Base-by-base conservation (phyloP, 148 eudicot genomes). In the Arctostaphylos glauca region DNA sequence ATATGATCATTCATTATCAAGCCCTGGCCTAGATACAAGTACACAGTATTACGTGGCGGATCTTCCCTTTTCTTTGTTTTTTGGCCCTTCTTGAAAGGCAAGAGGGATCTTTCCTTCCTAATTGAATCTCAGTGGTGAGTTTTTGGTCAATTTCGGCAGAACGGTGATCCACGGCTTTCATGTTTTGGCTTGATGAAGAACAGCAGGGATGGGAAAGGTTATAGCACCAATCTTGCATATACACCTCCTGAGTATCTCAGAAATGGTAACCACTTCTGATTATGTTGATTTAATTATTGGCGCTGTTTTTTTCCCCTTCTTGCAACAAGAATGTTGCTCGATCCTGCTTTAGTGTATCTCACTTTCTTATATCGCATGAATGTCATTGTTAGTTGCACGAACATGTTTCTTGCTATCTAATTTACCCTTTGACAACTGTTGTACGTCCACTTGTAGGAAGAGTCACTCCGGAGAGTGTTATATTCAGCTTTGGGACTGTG, bases 141-240 rank as follows among this genome's bases (percentile, higher is more conserved):
- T 66, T 70, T 49, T 64, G 50, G n/a, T 72, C 54, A 46, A 9
- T 77, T 84, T 83, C 91, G 80, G 81, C 90, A 95, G 98, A 92
- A 88, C 85, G 98, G 98, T 19, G 98, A 93, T 89, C 98, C 98
- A 54, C 92, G 97, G 81, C 94, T 95, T 84, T 95, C 98, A 19
- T 95, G 98, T 89, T 95, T 95, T 89, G 98, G 98, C 62, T 80
- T 95, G 88, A 95, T 95, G 95, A 95, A 95, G 85, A 95, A 93
- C 85, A 95, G 98, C 85, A 92, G 95, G 77, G 98, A 95, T 81
- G 98, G 98, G 66, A 93, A 95, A 91, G 92, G 98, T 83, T 95
- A 95, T 55, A 95, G 98, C 90, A 95, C 98, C 76, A 95, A 95
- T 89, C 98, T 95, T 85, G 97, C 98, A 13, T 95, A 95, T 81